A percentile compares a stretch with the other conserved stretches of the same genome.
Evolutionary conservation across 75 land plant species (phyloP).

Genomic region (Cunninghamia lanceolata): DNA sequence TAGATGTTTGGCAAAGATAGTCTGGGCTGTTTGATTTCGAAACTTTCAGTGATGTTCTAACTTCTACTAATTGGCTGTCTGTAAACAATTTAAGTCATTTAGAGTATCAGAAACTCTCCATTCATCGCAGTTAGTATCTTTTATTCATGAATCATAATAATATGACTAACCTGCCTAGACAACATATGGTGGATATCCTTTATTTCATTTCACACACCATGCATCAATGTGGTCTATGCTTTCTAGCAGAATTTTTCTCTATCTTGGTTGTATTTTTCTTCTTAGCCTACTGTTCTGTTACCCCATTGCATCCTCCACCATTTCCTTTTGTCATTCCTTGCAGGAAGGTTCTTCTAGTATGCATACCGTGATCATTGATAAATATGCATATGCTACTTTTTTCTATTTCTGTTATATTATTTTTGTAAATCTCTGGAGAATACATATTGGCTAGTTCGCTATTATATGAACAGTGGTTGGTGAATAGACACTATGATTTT

Average conservation of each 20-base stretch:
- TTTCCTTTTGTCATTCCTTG: not conserved
- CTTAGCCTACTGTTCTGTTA: not conserved
- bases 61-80: not conserved
- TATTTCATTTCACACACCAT: too few species aligned
- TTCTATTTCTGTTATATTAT: not conserved
- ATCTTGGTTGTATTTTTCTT: not conserved
- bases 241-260: not conserved
- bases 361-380: not conserved
- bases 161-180: not conserved
- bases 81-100: not conserved
- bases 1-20: not conserved
- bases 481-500: not conserved
- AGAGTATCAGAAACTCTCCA: not conserved
- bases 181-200: not conserved
- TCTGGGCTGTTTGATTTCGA: not conserved
- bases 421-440: not conserved
- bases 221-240: not conserved
- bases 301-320: too few species aligned
- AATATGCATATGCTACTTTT: not conserved
- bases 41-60: not conserved
- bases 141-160: not conserved
- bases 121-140: not conserved
- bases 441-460: not conserved
- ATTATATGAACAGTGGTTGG: not conserved
- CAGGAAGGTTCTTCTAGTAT: not conserved